These are phyloP conservation scores for Cercophora scortea DNA, from an alignment of 495 filamentous ascomycete genomes.

Conservation along the genomic window DNA sequence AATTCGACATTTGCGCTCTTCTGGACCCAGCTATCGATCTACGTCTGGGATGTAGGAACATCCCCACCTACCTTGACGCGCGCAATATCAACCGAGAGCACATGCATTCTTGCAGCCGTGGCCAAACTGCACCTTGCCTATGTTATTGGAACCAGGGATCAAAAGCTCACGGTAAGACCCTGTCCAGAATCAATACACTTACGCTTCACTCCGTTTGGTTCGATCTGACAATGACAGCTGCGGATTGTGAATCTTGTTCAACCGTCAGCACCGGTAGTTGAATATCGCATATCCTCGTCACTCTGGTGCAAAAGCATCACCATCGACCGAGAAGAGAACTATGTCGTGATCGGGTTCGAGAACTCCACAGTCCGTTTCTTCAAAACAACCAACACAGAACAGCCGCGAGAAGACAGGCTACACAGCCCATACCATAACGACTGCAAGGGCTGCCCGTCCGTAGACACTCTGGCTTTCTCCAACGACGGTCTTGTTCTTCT, in stretches of 20 bases:
- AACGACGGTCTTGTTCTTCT: slow-evolving; percentile 26
- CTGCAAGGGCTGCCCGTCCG: slow-evolving; percentile 22
- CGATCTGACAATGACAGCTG: slow-evolving; percentile 12
- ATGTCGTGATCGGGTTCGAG: slow-evolving; percentile 29
- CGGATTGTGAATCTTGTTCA: slow-evolving; percentile 26
- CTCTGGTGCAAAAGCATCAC: slow-evolving; percentile 28
- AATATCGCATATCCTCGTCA: slow-evolving; percentile 29
- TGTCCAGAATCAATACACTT: background rate
- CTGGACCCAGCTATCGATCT: slow-evolving; percentile 27
- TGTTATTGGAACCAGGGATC: slow-evolving; percentile 27
- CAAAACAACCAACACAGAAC: slow-evolving; percentile 18
- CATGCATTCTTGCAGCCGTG: slow-evolving; percentile 26
- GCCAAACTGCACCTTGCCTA: slow-evolving; percentile 23
- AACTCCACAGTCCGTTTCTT: slow-evolving; percentile 28
- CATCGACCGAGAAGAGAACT: slow-evolving; percentile 25
- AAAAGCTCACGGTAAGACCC: slow-evolving; percentile 26
- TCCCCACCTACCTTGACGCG: slow-evolving; percentile 20
- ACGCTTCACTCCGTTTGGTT: background rate
- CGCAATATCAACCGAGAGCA: slow-evolving; percentile 23
- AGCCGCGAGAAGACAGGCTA: slow-evolving; percentile 27
- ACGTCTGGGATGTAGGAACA: slow-evolving; percentile 27
- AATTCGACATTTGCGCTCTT: slow-evolving; percentile 28
- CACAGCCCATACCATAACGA: slow-evolving; percentile 19
- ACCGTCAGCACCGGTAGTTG: slow-evolving; percentile 11
- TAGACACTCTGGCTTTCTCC: slow-evolving; percentile 30